Percentiles rank a stretch among this genome's conserved stretches.
Conservation (phyloP, 2,329 filamentous ascomycete species). For the Exophiala calicioides region DNA sequence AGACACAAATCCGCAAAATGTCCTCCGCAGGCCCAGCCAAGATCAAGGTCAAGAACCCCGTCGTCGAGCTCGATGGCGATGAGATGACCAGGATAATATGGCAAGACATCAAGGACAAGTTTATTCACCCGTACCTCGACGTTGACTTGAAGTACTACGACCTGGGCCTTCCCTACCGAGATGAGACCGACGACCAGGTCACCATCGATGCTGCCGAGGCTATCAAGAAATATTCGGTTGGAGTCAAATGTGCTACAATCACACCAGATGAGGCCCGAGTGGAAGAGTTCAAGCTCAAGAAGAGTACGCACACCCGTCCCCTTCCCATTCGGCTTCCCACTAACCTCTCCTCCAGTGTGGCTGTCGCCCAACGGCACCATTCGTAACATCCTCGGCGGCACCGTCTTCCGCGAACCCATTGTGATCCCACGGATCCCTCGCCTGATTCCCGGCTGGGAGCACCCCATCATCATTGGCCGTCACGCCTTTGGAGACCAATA, state of each 20-base stretch:
- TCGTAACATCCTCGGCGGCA: conserved; percentile 75
- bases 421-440: conserved; percentile 91
- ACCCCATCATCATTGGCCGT: conserved; percentile 98
- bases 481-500: conserved; percentile 99
- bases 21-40: conserved; percentile 60
- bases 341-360: conserved; percentile 69
- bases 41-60: conserved; percentile 99
- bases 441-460: conserved; percentile 95
- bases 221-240: conserved; percentile 98
- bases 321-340: conserved; percentile 8
- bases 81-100: conserved; percentile 99
- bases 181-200: conserved; percentile 94
- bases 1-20: conserved; percentile 47
- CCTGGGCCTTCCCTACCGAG: conserved; percentile 88
- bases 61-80: conserved; percentile 93
- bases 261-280: conserved; percentile 96
- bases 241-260: conserved; percentile 99
- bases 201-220: conserved; percentile 93
- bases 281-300: conserved; percentile 97
- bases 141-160: conserved; percentile 99
- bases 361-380: conserved; percentile 92
- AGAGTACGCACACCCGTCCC: conserved; percentile 64
- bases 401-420: conserved; percentile 98
- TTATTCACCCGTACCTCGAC: conserved; percentile 70
- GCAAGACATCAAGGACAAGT: conserved; percentile 97